Conservation (phyloP, 2,329 filamentous ascomycete genomes). For the Talaromyces rugulosus region DNA sequence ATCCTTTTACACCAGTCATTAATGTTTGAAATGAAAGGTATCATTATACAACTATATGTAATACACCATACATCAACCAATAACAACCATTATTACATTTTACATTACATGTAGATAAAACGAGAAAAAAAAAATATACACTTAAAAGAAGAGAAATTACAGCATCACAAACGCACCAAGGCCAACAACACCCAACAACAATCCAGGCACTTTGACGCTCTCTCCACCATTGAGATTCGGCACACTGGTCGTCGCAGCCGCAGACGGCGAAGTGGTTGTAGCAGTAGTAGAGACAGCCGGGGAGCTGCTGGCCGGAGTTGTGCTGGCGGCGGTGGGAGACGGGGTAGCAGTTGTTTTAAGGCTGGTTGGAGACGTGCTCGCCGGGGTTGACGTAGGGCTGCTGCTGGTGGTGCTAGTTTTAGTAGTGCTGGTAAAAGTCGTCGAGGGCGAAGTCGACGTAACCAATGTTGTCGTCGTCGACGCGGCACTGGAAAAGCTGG, state of each 20-base stretch:
- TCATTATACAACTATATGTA: background rate
- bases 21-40: background rate
- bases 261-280: constrained; percentile 16
- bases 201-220: constrained; percentile 30
- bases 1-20: background rate
- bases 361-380: background rate
- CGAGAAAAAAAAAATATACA: background rate
- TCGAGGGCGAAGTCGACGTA: constrained; percentile 13
- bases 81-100: background rate
- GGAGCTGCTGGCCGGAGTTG: constrained; percentile 5
- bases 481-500: constrained; percentile 16
- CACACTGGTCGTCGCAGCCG: constrained; percentile 18
- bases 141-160: constrained; percentile 21
- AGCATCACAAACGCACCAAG: constrained; percentile 32
- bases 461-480: constrained; percentile 13
- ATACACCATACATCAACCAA: background rate
- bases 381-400: background rate
- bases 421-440: constrained; percentile 8
- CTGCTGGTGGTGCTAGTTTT: background rate
- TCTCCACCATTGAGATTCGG: constrained; percentile 28
- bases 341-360: background rate
- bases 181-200: constrained; percentile 33
- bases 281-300: constrained; percentile 12
- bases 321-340: constrained; percentile 5
- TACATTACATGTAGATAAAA: background rate